phyloP scores from a whole-genome alignment of 305 asterid species.

The Solanum hybrid region DNA sequence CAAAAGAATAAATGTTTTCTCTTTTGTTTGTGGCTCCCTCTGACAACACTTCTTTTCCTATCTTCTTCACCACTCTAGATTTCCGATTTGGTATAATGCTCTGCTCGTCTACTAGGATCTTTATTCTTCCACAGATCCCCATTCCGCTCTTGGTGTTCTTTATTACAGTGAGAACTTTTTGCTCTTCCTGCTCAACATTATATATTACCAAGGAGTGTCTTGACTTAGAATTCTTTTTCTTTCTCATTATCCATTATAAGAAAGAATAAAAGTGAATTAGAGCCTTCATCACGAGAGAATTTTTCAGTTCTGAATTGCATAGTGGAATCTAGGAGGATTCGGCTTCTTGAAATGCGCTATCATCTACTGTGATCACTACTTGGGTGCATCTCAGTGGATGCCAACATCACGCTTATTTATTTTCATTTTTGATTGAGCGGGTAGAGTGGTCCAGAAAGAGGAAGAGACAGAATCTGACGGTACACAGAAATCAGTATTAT shows the following conservation, averaged over 20 bases:
- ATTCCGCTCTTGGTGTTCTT: background rate
- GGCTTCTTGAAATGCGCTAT: background rate
- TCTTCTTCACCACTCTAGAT: background rate
- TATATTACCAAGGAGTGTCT: background rate
- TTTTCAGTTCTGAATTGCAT: background rate
- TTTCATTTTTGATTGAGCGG: background rate
- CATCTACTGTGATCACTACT: background rate
- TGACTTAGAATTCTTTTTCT: background rate
- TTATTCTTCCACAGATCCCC: background rate
- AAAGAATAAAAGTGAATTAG: background rate
- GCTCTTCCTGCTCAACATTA: background rate
- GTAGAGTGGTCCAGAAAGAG: background rate
- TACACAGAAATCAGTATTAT: background rate
- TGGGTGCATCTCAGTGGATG: background rate
- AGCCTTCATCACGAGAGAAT: background rate
- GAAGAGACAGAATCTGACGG: background rate
- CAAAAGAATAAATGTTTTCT: background rate
- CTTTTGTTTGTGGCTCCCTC: background rate
- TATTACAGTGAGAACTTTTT: background rate
- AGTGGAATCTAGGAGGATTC: background rate
- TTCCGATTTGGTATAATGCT: background rate
- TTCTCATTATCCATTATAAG: background rate
- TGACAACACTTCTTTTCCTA: background rate
- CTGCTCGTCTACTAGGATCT: background rate
- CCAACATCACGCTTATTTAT: background rate